Base-by-base conservation (phyloP, 768 basidiomycete genomes). In the Hygrophoropsis aurantiaca region DNA sequence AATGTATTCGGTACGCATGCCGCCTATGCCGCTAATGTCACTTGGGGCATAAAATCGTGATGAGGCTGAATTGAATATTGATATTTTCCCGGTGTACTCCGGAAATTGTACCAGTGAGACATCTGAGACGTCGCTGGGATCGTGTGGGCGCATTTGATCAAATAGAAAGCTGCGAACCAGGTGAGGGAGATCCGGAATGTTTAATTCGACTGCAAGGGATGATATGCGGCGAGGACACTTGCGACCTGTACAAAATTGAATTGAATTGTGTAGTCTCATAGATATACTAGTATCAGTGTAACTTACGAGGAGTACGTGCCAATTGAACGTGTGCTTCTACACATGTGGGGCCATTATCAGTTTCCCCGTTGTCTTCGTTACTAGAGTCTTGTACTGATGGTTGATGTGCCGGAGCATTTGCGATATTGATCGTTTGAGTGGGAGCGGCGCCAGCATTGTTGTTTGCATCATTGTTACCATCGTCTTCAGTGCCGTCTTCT, bases 11-110 rank as follows among this genome's bases (percentile, higher is more conserved):
- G 4, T 10, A n/a, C 32, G 40, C 50, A 52, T 52, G 16, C 47
- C 47, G 18, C 46, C 30, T 11, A 38, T 43, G 9, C 51, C 41
- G 16, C 38, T 41, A 2, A 30, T 26, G n/a, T 52, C 36, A 26
- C 51, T 52, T 5, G 35, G 51, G 7, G 48, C 45, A 48, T 26
- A 42, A 38, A 47, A 51, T 11, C 26, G 27, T 4, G 50, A 35
- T 13, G 30, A 3, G 3, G 46, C 46, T n/a, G 33, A 49, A 13
- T 30, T 18, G 13, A 33, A 47, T 13, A 33, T 16, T 18, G 11
- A 7, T 4, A 45, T 10, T 11, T 16, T 32, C 9, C 42, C 42
- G 8, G 11, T 19, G 35, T 60, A 56, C 5, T 10, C 10, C 15
- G 55, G 58, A 18, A 34, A 52, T 18, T 47, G 46, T 1, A 30